A percentile compares a stretch with the other conserved stretches of the same genome.
These are phyloP conservation scores for Kandelia obovata DNA, from an alignment of 345 rosid genomes.

Conservation along the genomic window DNA sequence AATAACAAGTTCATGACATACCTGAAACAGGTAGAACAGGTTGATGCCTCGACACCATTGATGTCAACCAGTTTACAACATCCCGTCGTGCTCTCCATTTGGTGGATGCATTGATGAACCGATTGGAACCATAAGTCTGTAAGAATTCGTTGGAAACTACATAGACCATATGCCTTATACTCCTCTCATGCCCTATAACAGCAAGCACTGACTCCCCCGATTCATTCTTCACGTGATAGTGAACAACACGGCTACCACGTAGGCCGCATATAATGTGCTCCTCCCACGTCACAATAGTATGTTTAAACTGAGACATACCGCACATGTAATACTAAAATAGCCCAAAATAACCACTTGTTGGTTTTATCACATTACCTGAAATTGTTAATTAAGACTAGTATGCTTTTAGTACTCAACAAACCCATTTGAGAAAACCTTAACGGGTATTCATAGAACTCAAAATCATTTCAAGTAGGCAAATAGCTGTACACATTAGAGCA, in stretches of 20 bases:
- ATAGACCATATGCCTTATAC: constrained; percentile 54
- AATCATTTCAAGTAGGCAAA: neutral
- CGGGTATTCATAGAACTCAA: neutral
- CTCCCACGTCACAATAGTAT: constrained; percentile 30
- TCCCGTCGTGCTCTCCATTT: constrained; percentile 57
- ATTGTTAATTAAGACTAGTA: neutral
- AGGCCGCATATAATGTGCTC: constrained; percentile 40
- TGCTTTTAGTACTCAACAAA: constrained; percentile 7
- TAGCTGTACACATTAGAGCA: neutral
- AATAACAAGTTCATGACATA: constrained; percentile 10
- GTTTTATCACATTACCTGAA: too few relatives aligned
- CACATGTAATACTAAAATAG: too few relatives aligned
- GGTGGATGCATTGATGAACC: constrained; percentile 13
- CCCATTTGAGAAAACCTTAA: constrained; percentile 13
- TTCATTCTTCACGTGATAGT: constrained; percentile 39
- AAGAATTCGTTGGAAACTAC: constrained; percentile 33
- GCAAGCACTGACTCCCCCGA: constrained; percentile 37
- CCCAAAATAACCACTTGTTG: too few relatives aligned
- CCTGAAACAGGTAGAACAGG: constrained; percentile 12
- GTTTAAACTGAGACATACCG: too few relatives aligned
- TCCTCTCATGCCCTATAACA: constrained; percentile 47
- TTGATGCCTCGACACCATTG: constrained; percentile 19
- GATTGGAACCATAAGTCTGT: constrained; percentile 23
- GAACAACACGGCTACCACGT: constrained; percentile 45
- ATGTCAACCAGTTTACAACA: constrained; percentile 46